Conservation (phyloP, 345 rosid species). For the Acer saccharum region DNA sequence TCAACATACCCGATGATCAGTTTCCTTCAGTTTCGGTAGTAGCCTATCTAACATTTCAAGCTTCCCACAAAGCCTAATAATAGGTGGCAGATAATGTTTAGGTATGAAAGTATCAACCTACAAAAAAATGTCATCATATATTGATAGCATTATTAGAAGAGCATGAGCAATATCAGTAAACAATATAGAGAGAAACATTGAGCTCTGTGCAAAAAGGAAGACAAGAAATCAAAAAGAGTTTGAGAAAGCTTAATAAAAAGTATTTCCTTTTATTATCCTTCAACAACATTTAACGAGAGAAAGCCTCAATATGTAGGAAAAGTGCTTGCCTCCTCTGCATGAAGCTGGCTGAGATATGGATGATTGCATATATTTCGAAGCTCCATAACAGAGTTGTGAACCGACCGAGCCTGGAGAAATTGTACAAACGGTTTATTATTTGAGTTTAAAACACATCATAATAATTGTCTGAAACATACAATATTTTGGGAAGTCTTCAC, state of each 20-base stretch:
- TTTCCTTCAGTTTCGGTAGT: slow-evolving; percentile 86
- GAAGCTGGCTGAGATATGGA: slow-evolving; percentile 96
- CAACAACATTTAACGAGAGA: slow-evolving; percentile 15
- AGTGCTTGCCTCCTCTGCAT: slow-evolving; percentile 73
- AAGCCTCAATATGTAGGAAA: slow-evolving; percentile 13
- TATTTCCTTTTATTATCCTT: background rate
- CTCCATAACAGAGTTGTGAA: slow-evolving; percentile 97
- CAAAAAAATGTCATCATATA: slow-evolving; percentile 28
- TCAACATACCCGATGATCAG: slow-evolving; percentile 83
- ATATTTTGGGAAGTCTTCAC: background rate
- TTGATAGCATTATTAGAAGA: slow-evolving; percentile 10
- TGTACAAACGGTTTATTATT: background rate
- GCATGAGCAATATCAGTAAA: slow-evolving; percentile 6
- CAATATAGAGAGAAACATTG: background rate
- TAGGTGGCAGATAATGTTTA: slow-evolving; percentile 77
- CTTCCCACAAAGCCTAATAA: slow-evolving; percentile 87
- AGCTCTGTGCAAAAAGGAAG: slow-evolving; percentile 5
- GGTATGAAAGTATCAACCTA: slow-evolving; percentile 80
- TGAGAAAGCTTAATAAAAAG: slow-evolving; percentile 8
- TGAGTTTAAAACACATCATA: slow-evolving; percentile 2
- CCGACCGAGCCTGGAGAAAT: slow-evolving; percentile 66
- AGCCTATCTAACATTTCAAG: slow-evolving; percentile 95
- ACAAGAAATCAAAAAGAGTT: slow-evolving; percentile 8
- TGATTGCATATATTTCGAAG: slow-evolving; percentile 96
- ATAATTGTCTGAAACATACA: slow-evolving; percentile 1